Evolutionary conservation across 495 filamentous ascomycete genomes (phyloP).

Genomic region (Schizothecium vesticola): DNA sequence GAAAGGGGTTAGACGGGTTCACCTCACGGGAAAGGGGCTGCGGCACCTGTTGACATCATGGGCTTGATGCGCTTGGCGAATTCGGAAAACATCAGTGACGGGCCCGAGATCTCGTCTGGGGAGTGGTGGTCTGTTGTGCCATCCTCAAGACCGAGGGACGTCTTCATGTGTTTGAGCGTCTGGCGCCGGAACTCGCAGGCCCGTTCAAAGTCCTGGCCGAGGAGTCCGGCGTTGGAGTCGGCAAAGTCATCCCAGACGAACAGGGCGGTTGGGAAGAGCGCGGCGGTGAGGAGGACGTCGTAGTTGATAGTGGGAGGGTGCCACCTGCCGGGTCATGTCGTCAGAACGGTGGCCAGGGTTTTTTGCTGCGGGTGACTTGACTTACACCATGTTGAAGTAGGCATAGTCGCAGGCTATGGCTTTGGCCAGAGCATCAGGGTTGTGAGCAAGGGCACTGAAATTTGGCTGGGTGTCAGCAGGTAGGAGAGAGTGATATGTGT

Average conservation of each 20-base stretch:
- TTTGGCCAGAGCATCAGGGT: neutral
- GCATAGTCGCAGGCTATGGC: neutral
- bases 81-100: neutral
- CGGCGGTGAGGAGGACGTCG: neutral
- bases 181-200: neutral
- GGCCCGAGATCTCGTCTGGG: neutral
- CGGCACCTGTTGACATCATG: neutral
- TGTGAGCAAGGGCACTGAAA: neutral
- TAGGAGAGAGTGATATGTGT: neutral
- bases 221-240: neutral
- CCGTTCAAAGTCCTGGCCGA: neutral
- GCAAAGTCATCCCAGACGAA: neutral
- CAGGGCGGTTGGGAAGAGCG: neutral
- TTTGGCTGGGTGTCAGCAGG: neutral
- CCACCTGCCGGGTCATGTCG: neutral
- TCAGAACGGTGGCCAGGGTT: neutral
- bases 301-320: neutral
- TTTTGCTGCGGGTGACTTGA: neutral
- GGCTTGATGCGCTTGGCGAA: neutral
- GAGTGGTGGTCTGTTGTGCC: neutral
- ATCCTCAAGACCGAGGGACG: neutral
- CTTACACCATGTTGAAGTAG: conserved; percentile 1
- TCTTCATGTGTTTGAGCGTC: neutral
- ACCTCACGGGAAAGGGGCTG: neutral
- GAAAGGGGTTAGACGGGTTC: neutral